A percentile compares a stretch with the other conserved stretches of the same genome.
Conservation (phyloP, 202 grass and related monocot genomes). For the Bolboschoenoplectus hybrid region DNA sequence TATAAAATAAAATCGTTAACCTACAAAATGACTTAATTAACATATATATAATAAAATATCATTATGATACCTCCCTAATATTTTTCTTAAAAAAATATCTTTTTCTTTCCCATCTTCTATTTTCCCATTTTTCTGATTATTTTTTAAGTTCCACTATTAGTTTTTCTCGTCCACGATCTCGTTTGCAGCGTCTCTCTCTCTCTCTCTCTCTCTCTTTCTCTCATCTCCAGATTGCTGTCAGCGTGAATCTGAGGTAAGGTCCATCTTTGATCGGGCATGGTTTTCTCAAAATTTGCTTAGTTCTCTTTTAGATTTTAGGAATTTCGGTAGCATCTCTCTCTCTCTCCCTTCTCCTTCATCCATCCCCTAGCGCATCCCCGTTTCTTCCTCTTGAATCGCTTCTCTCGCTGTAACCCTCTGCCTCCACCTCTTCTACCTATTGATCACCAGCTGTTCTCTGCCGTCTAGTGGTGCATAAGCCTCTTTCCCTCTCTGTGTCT, state of each 20-base stretch:
- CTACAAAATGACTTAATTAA: too few species aligned
- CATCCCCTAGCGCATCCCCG: neutral
- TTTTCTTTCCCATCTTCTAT: neutral
- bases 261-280: constrained; percentile 25
- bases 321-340: neutral
- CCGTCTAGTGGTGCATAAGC: neutral
- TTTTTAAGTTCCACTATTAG: constrained; percentile 1
- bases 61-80: too few species aligned
- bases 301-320: constrained; percentile 7
- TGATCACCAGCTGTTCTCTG: neutral
- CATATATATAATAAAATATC: too few species aligned
- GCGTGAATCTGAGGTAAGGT: constrained; percentile 39
- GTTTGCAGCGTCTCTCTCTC: constrained; percentile 27
- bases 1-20: too few species aligned
- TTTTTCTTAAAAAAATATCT: neutral
- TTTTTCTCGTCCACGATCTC: constrained; percentile 36
- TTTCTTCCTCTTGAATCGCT: neutral
- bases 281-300: neutral
- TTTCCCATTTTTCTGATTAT: neutral
- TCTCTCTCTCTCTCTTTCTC: constrained; percentile 36
- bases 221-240: constrained; percentile 8
- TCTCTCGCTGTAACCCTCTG: neutral
- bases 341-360: neutral
- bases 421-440: neutral
- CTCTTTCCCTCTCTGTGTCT: neutral